A percentile compares a stretch with the other conserved stretches of the same genome.
Evolutionary conservation across 2,329 filamentous ascomycete species (phyloP).

Genomic region (Monosporascus cannonballus): DNA sequence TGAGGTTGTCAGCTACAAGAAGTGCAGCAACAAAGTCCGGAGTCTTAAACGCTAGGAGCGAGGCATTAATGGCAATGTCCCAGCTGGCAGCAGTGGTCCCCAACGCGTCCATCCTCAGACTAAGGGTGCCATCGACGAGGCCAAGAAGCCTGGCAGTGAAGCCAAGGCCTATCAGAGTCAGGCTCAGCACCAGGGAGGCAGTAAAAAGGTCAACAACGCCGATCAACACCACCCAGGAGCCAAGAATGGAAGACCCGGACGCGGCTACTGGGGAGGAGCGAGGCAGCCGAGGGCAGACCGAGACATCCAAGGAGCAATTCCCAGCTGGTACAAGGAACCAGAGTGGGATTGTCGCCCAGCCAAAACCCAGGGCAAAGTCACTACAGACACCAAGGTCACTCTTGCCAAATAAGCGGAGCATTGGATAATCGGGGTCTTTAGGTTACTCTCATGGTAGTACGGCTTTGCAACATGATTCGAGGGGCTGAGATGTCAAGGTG

Average conservation of each 20-base stretch:
- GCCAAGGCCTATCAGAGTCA: not conserved
- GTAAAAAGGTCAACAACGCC: not conserved
- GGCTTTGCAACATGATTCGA: too few species aligned
- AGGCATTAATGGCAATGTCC: too few species aligned
- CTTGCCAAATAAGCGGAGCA: not conserved
- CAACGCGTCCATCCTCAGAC: too few species aligned
- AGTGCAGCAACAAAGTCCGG: not conserved
- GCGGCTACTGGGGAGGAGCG: not conserved
- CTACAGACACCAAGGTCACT: not conserved
- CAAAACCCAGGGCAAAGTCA: not conserved
- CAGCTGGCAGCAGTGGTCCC: too few species aligned
- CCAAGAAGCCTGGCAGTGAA: too few species aligned
- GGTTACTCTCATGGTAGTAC: too few species aligned
- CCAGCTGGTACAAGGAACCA: not conserved
- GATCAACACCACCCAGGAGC: too few species aligned
- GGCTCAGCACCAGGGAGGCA: not conserved
- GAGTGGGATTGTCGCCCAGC: not conserved
- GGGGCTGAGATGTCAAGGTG: too few species aligned
- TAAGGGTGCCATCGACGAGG: too few species aligned
- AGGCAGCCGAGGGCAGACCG: not conserved
- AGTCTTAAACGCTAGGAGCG: not conserved
- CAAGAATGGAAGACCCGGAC: too few species aligned
- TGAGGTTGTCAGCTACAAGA: not conserved
- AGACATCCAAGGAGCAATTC: not conserved
- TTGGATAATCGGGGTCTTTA: too few species aligned